Evolutionary conservation across 495 filamentous ascomycete genomes (phyloP).

Genomic region (Annulohypoxylon moriforme): DNA sequence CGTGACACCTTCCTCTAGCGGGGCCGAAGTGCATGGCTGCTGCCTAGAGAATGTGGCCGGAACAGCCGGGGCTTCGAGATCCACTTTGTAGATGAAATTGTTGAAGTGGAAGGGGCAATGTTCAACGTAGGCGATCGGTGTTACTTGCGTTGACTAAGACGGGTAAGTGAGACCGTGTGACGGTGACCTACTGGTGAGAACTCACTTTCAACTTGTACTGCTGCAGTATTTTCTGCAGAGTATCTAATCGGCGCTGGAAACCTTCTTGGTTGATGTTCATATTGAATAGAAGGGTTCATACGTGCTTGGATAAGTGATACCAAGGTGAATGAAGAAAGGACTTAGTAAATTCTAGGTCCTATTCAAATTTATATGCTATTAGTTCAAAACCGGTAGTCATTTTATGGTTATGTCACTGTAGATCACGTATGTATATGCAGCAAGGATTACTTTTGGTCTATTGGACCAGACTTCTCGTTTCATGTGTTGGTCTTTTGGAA

Average conservation of each 20-base stretch:
- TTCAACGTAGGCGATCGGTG: slow-evolving; percentile 14
- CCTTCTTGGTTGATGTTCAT: slow-evolving; percentile 23
- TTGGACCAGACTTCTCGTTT: background rate
- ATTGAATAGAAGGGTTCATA: background rate
- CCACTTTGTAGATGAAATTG: slow-evolving; percentile 21
- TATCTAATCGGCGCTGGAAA: slow-evolving; percentile 7
- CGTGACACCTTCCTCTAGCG: background rate
- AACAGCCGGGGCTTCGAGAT: slow-evolving; percentile 1
- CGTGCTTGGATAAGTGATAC: too few species aligned
- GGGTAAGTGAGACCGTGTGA: background rate
- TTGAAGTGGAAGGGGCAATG: slow-evolving; percentile 16
- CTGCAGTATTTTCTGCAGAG: slow-evolving; percentile 6
- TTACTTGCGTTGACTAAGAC: slow-evolving; percentile 5
- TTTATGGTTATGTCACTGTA: background rate
- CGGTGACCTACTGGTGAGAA: background rate
- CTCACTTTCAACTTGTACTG: slow-evolving; percentile 8
- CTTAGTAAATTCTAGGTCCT: background rate
- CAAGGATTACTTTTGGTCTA: background rate
- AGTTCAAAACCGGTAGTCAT: background rate
- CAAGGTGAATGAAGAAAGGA: background rate
- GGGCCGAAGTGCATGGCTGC: slow-evolving; percentile 8
- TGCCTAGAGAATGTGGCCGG: background rate
- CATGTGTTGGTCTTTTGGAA: background rate
- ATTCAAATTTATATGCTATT: background rate
- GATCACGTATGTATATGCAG: background rate